These are phyloP conservation scores for Catenaria anguillulae DNA, from an alignment of 371 early-diverging fungal species.

Conservation along the genomic window DNA sequence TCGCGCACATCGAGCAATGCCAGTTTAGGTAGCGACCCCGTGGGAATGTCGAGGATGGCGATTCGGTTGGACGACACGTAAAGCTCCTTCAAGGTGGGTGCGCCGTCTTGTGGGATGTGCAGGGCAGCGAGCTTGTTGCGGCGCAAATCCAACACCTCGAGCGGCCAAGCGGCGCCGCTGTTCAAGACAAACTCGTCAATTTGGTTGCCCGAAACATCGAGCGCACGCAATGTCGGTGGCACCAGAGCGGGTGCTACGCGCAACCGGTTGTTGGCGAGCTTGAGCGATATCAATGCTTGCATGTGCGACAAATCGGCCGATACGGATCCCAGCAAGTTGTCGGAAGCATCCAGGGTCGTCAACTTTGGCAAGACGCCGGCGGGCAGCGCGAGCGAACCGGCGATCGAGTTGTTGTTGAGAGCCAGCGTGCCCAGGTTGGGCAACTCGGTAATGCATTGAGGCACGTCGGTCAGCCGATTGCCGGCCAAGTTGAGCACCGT, in stretches of 20 bases:
- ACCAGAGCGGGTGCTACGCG: constrained; percentile 27
- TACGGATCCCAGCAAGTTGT: constrained; percentile 31
- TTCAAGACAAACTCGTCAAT: not conserved
- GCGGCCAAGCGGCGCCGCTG: not conserved
- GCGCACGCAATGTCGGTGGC: constrained; percentile 19
- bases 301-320: constrained; percentile 31
- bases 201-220: not conserved
- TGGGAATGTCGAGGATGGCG: constrained; percentile 9
- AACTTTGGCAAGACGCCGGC: not conserved
- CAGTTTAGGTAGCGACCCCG: not conserved
- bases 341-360: constrained; percentile 6
- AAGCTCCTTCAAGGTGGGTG: not conserved
- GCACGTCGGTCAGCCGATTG: no score
- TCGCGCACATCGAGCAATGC: not conserved
- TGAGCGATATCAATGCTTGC: constrained; percentile 4
- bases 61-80: constrained; percentile 6
- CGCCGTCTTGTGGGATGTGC: no score
- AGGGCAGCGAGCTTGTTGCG: not conserved
- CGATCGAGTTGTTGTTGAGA: not conserved
- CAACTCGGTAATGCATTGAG: no score
- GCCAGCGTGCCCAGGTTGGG: constrained; percentile 6
- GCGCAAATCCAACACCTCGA: constrained; percentile 2
- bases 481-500: constrained; percentile 8
- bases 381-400: not conserved
- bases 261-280: constrained; percentile 21